Conservation (phyloP, 768 basidiomycete species). For the Podaxis carcinomalis region DNA sequence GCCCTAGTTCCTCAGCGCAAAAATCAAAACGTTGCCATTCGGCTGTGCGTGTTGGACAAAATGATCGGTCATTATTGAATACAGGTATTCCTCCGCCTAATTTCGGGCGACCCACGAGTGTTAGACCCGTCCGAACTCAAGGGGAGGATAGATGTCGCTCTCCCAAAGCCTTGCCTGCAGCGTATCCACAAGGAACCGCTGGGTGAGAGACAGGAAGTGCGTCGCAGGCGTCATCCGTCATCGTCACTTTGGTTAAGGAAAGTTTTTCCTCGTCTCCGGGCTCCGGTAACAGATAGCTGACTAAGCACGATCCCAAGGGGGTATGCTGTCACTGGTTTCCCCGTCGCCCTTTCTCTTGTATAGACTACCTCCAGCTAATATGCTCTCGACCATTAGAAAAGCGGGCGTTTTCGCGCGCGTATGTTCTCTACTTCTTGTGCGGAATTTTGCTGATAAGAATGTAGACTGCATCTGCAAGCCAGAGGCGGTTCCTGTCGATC, state of each 20-base stretch:
- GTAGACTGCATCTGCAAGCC: conserved; percentile 69
- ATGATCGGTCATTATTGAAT: conserved; percentile 12
- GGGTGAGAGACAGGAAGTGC: conserved; percentile 73
- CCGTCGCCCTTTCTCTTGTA: conserved; percentile 10
- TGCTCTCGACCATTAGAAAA: conserved; percentile 69
- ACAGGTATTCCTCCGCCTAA: conserved; percentile 69
- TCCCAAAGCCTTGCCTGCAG: conserved; percentile 57
- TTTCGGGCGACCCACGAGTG: conserved; percentile 64
- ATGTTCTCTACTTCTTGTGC: conserved; percentile 19
- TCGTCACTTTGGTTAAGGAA: conserved; percentile 62
- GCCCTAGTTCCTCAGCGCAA: not conserved
- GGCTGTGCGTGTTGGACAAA: not conserved
- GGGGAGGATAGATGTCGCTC: conserved; percentile 52
- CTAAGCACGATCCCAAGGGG: conserved; percentile 25
- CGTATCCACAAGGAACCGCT: conserved; percentile 25
- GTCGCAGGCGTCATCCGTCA: conserved; percentile 55
- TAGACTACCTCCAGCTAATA: conserved; percentile 30
- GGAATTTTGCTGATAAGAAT: conserved; percentile 6
- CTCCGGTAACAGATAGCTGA: conserved; percentile 27
- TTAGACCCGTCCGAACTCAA: conserved; percentile 73
- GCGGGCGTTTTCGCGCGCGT: conserved; percentile 63
- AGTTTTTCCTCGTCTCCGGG: conserved; percentile 1
- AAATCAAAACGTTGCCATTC: conserved; percentile 8
- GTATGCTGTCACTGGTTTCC: not conserved
- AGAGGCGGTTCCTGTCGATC: conserved; percentile 91